Base-by-base conservation (phyloP, 73 alveolate genomes). In the Symbiodinium pilosum region DNA sequence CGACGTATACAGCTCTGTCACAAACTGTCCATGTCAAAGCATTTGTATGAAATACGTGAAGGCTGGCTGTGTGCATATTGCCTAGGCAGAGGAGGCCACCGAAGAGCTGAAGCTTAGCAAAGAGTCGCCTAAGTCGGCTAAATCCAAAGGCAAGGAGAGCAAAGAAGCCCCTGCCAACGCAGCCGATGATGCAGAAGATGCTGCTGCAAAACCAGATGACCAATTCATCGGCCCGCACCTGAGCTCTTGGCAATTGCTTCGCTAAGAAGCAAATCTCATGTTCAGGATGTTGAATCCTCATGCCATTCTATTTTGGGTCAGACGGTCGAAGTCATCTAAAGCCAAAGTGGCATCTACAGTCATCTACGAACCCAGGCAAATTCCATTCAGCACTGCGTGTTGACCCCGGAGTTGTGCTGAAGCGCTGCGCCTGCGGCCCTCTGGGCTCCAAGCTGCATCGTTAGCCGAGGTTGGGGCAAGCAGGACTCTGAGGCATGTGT, bases 401-500 rank as follows among this genome's bases (percentile, higher is more conserved):
- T 1, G 43, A 18, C 94, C 94, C 38, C 54, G 43, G 56, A 20
- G 16, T 26, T 64, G 39, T 64, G 20, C 5, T n/a, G 32, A 16
- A 24, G 6, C 26, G 73, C 20, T 54, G 20, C 26, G 32, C 73
- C 26, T 12, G 73, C 34, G 73, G 26, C 26, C 6, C 20, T 54
- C 26, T 16, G 73, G 30, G 73, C 20, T 26, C 73, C 26, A 26
- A 54, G 32, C 73, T 26, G 26, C 32, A 54, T 0, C 26, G 73
- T n/a, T 16, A 24, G 30, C 40, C 69, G 39, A 88, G 95, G 95
- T 24, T 88, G 95, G 95, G 95, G 95, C n/a, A 88, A 88, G 69
- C 21, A 86, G 16, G 44, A 64, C 87, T 42, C 43, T 28, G 95
- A 88, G 95, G 95, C 87, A 39, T 28, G 21, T 34, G 84, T 4